Evolutionary conservation across 805 yeast genomes (phyloP).

Genomic region (Myxozyma sirexii): DNA sequence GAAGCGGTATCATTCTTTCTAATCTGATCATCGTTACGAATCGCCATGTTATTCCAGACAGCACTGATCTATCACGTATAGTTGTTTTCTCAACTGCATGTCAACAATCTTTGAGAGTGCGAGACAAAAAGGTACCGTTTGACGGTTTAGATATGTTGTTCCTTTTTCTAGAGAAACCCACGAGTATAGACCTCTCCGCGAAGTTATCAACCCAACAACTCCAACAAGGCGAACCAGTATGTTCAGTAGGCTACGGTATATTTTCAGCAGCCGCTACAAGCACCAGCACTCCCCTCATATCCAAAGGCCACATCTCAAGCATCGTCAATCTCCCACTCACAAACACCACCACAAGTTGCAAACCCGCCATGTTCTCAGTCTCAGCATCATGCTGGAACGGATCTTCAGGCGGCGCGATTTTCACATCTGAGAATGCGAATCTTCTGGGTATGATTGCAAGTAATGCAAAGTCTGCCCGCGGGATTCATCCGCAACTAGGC

Average conservation of each 20-base stretch:
- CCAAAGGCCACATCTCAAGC: conserved; percentile 12
- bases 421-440: background rate
- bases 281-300: conserved; percentile 1
- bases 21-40: conserved; percentile 14
- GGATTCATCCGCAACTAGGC: conserved; percentile 16
- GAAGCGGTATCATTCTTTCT: conserved; percentile 19
- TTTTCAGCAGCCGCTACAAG: conserved; percentile 3
- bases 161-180: background rate
- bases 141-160: conserved; percentile 3
- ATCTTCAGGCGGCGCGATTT: conserved; percentile 23
- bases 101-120: background rate
- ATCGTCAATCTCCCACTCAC: conserved; percentile 5
- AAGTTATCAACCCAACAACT: background rate
- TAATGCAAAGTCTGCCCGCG: conserved; percentile 7
- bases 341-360: background rate
- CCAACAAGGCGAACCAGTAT: conserved; percentile 4
- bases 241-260: conserved; percentile 13
- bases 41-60: conserved; percentile 14
- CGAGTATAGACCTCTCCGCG: background rate
- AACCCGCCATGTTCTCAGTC: conserved; percentile 1
- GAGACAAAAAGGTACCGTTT: background rate
- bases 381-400: conserved; percentile 29
- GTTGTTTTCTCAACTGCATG: background rate
- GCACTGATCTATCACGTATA: background rate
- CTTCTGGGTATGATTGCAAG: conserved; percentile 23